Conservation (phyloP, 768 basidiomycete species). For the Tephrocybe rancida region DNA sequence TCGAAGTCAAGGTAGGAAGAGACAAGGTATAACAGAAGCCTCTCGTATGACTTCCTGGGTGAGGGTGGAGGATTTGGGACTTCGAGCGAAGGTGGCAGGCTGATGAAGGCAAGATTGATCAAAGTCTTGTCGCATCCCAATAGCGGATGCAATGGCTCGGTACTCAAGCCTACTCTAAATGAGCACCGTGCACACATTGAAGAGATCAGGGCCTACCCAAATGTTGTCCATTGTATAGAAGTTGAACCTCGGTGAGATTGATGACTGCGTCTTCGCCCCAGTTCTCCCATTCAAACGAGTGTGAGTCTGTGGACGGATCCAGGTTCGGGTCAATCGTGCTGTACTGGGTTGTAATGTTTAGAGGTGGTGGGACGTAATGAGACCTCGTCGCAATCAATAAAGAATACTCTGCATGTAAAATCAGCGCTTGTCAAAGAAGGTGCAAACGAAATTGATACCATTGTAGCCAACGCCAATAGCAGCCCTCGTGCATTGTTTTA, state of each 20-base stretch:
- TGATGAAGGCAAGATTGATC: conserved; percentile 49
- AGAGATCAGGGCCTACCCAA: conserved; percentile 39
- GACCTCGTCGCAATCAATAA: conserved; percentile 68
- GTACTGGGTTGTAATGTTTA: conserved; percentile 26
- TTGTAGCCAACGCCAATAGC: conserved; percentile 63
- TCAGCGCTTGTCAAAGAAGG: background rate
- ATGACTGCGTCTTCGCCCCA: conserved; percentile 64
- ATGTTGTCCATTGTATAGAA: conserved; percentile 45
- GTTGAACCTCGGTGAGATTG: conserved; percentile 60
- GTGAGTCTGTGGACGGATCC: conserved; percentile 23
- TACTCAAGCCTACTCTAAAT: conserved; percentile 37
- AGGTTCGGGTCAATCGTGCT: conserved; percentile 47
- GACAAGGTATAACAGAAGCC: conserved; percentile 45
- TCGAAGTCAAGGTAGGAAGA: conserved; percentile 60
- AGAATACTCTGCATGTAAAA: conserved; percentile 44
- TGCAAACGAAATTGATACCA: conserved; percentile 36
- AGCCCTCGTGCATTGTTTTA: conserved; percentile 55
- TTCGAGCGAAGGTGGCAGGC: conserved; percentile 18
- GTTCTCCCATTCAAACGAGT: conserved; percentile 47
- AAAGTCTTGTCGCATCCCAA: conserved; percentile 36
- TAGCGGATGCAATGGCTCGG: conserved; percentile 50
- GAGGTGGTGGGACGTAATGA: conserved; percentile 42
- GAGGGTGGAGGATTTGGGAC: conserved; percentile 10
- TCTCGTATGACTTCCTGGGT: conserved; percentile 23
- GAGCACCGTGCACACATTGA: background rate